Percentiles rank a stretch among this genome's conserved stretches.
phyloP scores from a whole-genome alignment of 2,329 filamentous ascomycete genomes.

The Coleophoma eucalyptorum region DNA sequence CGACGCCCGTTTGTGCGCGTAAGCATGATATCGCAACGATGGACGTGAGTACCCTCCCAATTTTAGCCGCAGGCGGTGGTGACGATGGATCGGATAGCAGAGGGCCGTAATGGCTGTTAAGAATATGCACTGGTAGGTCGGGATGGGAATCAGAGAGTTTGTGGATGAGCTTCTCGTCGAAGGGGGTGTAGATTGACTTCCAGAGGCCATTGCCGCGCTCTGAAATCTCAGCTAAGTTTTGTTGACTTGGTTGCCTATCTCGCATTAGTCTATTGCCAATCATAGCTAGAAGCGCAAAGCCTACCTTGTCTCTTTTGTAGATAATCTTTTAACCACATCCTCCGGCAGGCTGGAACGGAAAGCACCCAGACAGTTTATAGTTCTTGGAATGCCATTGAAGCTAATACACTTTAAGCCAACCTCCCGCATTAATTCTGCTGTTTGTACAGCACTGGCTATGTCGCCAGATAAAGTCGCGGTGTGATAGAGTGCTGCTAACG shows the following conservation, averaged over 20 bases:
- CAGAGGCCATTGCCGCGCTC: slow-evolving; percentile 63
- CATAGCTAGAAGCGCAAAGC: neutral
- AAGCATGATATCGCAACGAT: slow-evolving; percentile 72
- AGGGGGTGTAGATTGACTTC: slow-evolving; percentile 73
- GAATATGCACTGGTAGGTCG: slow-evolving; percentile 76
- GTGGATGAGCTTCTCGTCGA: slow-evolving; percentile 65
- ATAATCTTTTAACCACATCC: slow-evolving; percentile 48
- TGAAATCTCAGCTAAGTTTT: slow-evolving; percentile 51
- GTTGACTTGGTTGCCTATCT: slow-evolving; percentile 13
- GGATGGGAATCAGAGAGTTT: slow-evolving; percentile 76
- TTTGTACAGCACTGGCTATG: slow-evolving; percentile 16
- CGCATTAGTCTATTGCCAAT: neutral
- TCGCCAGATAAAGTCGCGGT: slow-evolving; percentile 16
- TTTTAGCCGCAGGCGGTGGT: slow-evolving; percentile 40
- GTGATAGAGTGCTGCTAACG: slow-evolving; percentile 53
- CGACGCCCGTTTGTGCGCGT: slow-evolving; percentile 76
- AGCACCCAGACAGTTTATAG: slow-evolving; percentile 76
- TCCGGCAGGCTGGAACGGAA: slow-evolving; percentile 62
- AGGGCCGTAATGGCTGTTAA: slow-evolving; percentile 70
- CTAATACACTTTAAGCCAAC: slow-evolving; percentile 74
- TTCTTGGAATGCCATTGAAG: slow-evolving; percentile 72
- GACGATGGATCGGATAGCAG: slow-evolving; percentile 65
- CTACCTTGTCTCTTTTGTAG: slow-evolving; percentile 47
- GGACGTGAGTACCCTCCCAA: slow-evolving; percentile 69
- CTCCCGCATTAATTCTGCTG: slow-evolving; percentile 70